Evolutionary conservation across 1,139 yeast genomes (phyloP).

Genomic region (Saccharomyces hybrid): DNA sequence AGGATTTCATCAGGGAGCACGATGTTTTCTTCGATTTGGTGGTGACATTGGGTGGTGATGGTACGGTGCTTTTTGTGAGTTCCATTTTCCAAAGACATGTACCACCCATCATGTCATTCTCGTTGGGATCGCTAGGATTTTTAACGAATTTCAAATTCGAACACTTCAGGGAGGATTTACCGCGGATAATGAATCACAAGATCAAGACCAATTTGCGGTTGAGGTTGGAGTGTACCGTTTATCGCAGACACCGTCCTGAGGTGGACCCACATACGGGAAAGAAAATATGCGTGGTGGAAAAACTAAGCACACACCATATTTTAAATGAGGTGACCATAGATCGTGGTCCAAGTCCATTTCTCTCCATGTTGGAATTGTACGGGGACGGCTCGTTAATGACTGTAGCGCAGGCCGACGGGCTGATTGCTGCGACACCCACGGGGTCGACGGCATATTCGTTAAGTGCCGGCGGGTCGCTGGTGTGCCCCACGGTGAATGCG

Average conservation of each 20-base stretch:
- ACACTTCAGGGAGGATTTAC: conserved; percentile 51
- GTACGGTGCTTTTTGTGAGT: conserved; percentile 76
- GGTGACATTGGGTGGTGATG: conserved; percentile 83
- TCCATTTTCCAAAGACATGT: conserved; percentile 72
- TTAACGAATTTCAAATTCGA: conserved; percentile 72
- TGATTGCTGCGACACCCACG: conserved; percentile 84
- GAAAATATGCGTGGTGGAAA: conserved; percentile 42
- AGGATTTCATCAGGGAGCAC: conserved; percentile 43
- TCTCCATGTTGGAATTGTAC: conserved; percentile 72
- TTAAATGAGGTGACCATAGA: conserved; percentile 79
- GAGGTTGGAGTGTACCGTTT: conserved; percentile 67
- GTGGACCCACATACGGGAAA: conserved; percentile 17
- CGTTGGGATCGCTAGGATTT: conserved; percentile 77
- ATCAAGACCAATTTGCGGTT: conserved; percentile 73
- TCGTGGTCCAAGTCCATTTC: conserved; percentile 83
- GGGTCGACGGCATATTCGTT: conserved; percentile 89
- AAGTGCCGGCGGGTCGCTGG: conserved; percentile 86
- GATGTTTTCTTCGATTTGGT: conserved; percentile 65
- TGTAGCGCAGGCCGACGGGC: conserved; percentile 85
- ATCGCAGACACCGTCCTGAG: conserved; percentile 28
- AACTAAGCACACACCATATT: conserved; percentile 69
- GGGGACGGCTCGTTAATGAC: conserved; percentile 78
- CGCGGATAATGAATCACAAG: conserved; percentile 55
- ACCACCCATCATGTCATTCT: conserved; percentile 81
- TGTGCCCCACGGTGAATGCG: conserved; percentile 85